Evolutionary conservation across 495 filamentous ascomycete genomes (phyloP).

Genomic region (Penicillium ochrochloron): DNA sequence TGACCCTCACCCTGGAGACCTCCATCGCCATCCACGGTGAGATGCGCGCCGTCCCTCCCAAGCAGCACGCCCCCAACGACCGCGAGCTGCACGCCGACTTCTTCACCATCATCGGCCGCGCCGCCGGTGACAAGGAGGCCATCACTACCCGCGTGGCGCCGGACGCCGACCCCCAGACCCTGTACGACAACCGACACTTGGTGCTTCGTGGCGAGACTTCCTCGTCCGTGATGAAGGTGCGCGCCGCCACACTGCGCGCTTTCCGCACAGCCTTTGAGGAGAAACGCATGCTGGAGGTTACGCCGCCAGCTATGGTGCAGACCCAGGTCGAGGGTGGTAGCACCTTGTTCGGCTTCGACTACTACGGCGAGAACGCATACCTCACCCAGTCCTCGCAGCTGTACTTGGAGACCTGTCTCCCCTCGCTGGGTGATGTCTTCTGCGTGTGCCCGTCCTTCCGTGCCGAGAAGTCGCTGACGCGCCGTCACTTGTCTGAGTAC

Average conservation of each 20-base stretch:
- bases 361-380: conserved; percentile 93
- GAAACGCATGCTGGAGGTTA: conserved; percentile 79
- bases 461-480: conserved; percentile 92
- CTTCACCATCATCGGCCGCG: conserved; percentile 82
- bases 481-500: conserved; percentile 94
- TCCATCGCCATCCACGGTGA: conserved; percentile 87
- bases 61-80: conserved; percentile 79
- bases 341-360: conserved; percentile 91
- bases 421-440: conserved; percentile 90
- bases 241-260: conserved; percentile 79
- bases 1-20: conserved; percentile 87
- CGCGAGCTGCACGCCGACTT: conserved; percentile 96
- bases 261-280: conserved; percentile 84
- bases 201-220: conserved; percentile 87
- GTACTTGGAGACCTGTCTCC: conserved; percentile 94
- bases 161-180: conserved; percentile 78
- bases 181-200: conserved; percentile 88
- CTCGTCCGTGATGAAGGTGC: conserved; percentile 89
- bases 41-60: conserved; percentile 81
- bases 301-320: conserved; percentile 95
- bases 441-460: conserved; percentile 99
- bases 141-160: conserved; percentile 88
- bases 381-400: conserved; percentile 97
- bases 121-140: conserved; percentile 87
- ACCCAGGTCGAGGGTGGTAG: conserved; percentile 96